Evolutionary conservation across 257 asterid species (phyloP), one percentile per base, ranked within the genome.

Genomic region (Phtheirospermum japonicum): DNA sequence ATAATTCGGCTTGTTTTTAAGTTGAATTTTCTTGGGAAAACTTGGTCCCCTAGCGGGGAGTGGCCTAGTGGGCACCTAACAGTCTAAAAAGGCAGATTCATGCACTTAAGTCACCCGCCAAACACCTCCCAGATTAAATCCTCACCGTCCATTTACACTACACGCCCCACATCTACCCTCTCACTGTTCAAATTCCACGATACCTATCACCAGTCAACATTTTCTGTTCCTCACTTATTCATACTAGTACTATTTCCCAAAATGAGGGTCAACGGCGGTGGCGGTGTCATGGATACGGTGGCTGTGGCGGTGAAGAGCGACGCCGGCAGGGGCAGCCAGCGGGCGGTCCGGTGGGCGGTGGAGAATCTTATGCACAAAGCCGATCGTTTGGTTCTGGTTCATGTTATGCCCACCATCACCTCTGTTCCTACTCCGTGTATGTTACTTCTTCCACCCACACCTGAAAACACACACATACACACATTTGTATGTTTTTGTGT

Each of bases 261-360:
- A 65, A 2, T 70, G 69, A 72, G 51, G 34, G 61, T 56, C 72
- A 68, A 55, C 59, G 16, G 19, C 54, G n/a, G 32, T 13, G 39
- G 71, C 8, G 74, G 63, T 19, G 67, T 78, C 54, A 69, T 57
- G 68, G 73, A 57, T 42, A 85, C 78, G 73, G 86, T 74, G 2
- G 52, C 80, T 75, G 96, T 85, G 71, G 95, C 95, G 0, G 95
- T 88, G 72, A 85, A 88, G 82, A 85, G 90, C 68, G 71, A 66
- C 4, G 79, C 71, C 6, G 96, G 98, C 0, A 80, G 66, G 63
- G 95, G 98, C 2, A 88, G 94, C 76, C 83, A 63, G 70, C 77
- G 95, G 36, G 98, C 98, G 37, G 85, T 88, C 39, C 73, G 77
- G 7, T 91, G 94, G 91, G 90, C 95, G n/a, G 82, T 73, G 51